These are phyloP conservation scores for Olyra latifolia DNA, from an alignment of 176 grass and related monocot genomes.

Conservation along the genomic window DNA sequence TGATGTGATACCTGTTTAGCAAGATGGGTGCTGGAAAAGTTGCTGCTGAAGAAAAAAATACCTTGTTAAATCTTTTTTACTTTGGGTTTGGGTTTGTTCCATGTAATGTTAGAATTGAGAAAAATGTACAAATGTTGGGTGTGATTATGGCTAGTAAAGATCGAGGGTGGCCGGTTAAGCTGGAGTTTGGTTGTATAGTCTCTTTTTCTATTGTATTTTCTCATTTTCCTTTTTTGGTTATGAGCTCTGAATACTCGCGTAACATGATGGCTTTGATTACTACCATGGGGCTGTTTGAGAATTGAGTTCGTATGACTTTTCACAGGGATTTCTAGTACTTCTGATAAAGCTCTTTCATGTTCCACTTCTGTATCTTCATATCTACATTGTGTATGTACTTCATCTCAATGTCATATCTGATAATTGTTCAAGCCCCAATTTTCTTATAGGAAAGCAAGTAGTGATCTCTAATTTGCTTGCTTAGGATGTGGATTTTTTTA, in stretches of 20 bases:
- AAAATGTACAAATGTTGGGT: conserved; percentile 67
- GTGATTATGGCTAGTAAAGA: conserved; percentile 67
- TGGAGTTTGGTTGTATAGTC: conserved; percentile 68
- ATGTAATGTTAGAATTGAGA: conserved; percentile 46
- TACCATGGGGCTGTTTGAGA: conserved; percentile 37
- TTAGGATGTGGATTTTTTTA: neutral
- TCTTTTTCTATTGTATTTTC: conserved; percentile 38
- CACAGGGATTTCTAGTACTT: neutral
- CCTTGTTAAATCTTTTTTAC: conserved; percentile 52
- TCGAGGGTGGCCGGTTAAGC: conserved; percentile 45
- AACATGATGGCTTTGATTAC: conserved; percentile 49
- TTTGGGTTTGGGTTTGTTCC: conserved; percentile 51
- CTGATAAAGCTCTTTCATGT: neutral
- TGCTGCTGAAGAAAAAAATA: conserved; percentile 31
- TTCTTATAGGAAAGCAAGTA: neutral
- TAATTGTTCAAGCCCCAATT: neutral
- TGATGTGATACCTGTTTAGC: conserved; percentile 86
- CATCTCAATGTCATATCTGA: neutral
- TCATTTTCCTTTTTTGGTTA: conserved; percentile 30
- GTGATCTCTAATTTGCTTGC: neutral
- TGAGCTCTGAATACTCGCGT: conserved; percentile 53
- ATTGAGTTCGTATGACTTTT: neutral
- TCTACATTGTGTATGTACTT: neutral
- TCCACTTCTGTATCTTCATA: neutral
- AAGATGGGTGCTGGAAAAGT: conserved; percentile 18